Conservation (phyloP, 805 yeast genomes). For the Zygosaccharomyces siamensis region DNA sequence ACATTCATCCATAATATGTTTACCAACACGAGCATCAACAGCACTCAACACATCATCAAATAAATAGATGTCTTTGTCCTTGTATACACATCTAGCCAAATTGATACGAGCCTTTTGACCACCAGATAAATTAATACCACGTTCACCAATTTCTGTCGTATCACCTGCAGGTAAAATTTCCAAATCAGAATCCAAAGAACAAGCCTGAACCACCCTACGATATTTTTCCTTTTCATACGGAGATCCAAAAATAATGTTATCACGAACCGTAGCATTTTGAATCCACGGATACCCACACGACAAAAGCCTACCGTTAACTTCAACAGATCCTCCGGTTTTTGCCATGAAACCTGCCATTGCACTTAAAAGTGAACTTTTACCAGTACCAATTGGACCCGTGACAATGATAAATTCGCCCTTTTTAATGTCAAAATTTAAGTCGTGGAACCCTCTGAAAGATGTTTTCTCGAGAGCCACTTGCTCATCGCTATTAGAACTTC, state of each 20-base stretch:
- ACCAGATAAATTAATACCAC: slow-evolving; percentile 83
- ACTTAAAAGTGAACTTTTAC: slow-evolving; percentile 67
- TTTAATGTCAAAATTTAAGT: slow-evolving; percentile 49
- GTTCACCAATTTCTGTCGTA: slow-evolving; percentile 74
- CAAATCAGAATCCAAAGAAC: slow-evolving; percentile 64
- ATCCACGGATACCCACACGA: slow-evolving; percentile 76
- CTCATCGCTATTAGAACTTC: neutral
- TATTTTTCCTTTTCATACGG: slow-evolving; percentile 50
- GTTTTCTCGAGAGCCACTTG: slow-evolving; percentile 10
- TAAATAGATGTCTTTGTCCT: slow-evolving; percentile 58
- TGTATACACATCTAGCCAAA: slow-evolving; percentile 75
- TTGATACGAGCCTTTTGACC: slow-evolving; percentile 83
- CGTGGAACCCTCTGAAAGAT: slow-evolving; percentile 42
- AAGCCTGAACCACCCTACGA: slow-evolving; percentile 51
- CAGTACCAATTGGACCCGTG: slow-evolving; percentile 72
- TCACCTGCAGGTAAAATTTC: slow-evolving; percentile 70
- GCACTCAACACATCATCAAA: slow-evolving; percentile 81
- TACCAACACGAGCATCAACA: slow-evolving; percentile 84
- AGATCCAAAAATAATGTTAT: slow-evolving; percentile 66
- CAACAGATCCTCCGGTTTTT: slow-evolving; percentile 47
- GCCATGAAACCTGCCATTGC: slow-evolving; percentile 73
- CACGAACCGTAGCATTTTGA: slow-evolving; percentile 72
- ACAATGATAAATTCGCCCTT: slow-evolving; percentile 62
- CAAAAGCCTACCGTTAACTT: slow-evolving; percentile 48
- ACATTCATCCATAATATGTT: slow-evolving; percentile 68